Percentiles rank a stretch among this genome's conserved stretches.
These are phyloP conservation scores for Oxytropis ochrocephala DNA, from an alignment of 306 rosid species.

Conservation along the genomic window DNA sequence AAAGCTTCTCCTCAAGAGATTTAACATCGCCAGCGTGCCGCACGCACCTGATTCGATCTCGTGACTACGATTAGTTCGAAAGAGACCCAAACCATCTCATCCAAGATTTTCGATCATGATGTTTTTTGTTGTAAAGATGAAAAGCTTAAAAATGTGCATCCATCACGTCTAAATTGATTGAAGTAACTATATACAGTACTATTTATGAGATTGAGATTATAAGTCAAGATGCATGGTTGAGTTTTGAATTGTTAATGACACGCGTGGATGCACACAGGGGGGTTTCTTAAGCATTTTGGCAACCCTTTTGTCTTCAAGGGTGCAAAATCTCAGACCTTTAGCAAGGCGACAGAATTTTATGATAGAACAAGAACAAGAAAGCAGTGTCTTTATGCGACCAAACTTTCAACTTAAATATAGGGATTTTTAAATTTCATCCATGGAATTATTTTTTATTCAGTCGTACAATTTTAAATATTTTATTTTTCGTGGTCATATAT, in stretches of 20 bases:
- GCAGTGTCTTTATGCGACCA: not conserved
- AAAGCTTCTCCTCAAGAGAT: no score
- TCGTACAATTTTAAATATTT: no score
- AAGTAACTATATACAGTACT: not conserved
- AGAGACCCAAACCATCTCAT: no score
- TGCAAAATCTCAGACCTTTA: not conserved
- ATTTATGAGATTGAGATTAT: not conserved
- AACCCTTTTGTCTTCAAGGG: not conserved
- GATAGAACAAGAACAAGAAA: not conserved
- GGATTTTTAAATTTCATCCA: no score
- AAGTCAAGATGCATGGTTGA: slow-evolving; percentile 28
- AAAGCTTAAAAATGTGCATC: not conserved
- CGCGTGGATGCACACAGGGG: not conserved
- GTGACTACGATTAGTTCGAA: no score
- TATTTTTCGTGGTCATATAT: no score
- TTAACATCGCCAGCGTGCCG: no score
- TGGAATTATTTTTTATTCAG: no score
- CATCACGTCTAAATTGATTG: not conserved
- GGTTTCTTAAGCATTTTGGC: not conserved
- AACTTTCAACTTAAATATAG: no score
- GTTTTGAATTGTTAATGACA: not conserved
- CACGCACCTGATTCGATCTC: no score
- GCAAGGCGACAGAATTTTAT: not conserved
- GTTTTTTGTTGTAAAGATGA: not conserved
- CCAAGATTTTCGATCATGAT: no score